Conservation (phyloP, 495 filamentous ascomycete species). For the Sporormia fimetaria region DNA sequence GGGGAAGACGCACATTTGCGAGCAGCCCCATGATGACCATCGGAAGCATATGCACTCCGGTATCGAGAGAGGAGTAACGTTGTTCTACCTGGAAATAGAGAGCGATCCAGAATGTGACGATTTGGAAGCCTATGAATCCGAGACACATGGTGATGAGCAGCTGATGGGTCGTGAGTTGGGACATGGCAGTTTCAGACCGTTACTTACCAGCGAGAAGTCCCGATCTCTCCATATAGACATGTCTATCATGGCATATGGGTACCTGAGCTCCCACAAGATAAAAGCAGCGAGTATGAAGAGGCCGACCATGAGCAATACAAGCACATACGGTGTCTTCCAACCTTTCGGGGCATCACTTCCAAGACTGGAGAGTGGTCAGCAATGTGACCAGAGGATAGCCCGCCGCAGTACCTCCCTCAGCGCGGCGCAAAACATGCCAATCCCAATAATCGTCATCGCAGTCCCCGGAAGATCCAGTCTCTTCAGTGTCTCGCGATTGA, state of each 20-base stretch:
- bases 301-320: constrained; percentile 32
- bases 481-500: constrained; percentile 41
- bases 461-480: constrained; percentile 57
- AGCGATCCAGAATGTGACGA: constrained; percentile 41
- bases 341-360: constrained; percentile 39
- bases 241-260: constrained; percentile 33
- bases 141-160: constrained; percentile 26
- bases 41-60: constrained; percentile 32
- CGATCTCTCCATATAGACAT: constrained; percentile 36
- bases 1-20: constrained; percentile 23
- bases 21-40: constrained; percentile 30
- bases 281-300: constrained; percentile 29
- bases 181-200: background rate
- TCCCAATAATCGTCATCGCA: constrained; percentile 48
- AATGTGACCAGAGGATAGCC: background rate
- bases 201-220: constrained; percentile 30
- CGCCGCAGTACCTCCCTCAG: constrained; percentile 52
- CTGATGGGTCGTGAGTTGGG: constrained; percentile 1
- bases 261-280: constrained; percentile 33
- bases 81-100: constrained; percentile 42
- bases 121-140: constrained; percentile 30
- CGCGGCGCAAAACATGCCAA: constrained; percentile 52
- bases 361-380: constrained; percentile 27
- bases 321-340: constrained; percentile 35
- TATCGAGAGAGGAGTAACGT: constrained; percentile 26